phyloP scores from a whole-genome alignment of 1,139 yeast genomes.

The Pichia sp. region DNA sequence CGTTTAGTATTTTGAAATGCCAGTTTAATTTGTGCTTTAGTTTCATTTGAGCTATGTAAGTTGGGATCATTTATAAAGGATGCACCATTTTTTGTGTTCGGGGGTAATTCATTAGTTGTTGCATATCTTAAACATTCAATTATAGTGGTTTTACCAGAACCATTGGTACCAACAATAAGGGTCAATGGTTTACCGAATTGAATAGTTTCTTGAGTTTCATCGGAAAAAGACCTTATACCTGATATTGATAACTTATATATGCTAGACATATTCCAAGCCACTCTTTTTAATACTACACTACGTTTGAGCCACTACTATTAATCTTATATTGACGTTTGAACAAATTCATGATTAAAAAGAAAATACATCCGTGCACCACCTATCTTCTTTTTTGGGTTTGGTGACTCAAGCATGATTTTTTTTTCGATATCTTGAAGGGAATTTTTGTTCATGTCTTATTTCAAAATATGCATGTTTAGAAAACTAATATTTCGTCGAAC shows the following conservation, averaged over 20 bases:
- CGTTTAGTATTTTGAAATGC: conserved; percentile 75
- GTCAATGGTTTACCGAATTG: conserved; percentile 90
- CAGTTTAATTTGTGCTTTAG: conserved; percentile 83
- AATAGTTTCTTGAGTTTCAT: conserved; percentile 74
- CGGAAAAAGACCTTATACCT: conserved; percentile 88
- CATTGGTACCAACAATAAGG: conserved; percentile 91
- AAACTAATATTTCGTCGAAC: neutral
- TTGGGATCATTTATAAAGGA: conserved; percentile 86
- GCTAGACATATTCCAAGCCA: conserved; percentile 45
- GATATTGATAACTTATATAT: conserved; percentile 74
- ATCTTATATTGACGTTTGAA: too few species aligned
- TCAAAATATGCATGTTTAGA: neutral
- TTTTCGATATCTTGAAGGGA: too few species aligned
- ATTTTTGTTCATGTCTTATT: too few species aligned
- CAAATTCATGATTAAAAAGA: neutral
- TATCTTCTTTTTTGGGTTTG: neutral
- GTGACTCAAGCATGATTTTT: too few species aligned
- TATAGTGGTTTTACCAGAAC: conserved; percentile 97
- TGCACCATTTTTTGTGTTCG: conserved; percentile 94
- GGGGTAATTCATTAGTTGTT: conserved; percentile 94
- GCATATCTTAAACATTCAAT: conserved; percentile 92
- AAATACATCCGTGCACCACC: neutral
- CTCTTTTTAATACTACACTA: too few species aligned
- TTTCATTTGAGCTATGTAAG: conserved; percentile 66
- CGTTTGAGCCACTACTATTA: neutral